These are phyloP conservation scores for Oenanthe sinensis DNA, from an alignment of 129 eudicot genomes.

Conservation along the genomic window DNA sequence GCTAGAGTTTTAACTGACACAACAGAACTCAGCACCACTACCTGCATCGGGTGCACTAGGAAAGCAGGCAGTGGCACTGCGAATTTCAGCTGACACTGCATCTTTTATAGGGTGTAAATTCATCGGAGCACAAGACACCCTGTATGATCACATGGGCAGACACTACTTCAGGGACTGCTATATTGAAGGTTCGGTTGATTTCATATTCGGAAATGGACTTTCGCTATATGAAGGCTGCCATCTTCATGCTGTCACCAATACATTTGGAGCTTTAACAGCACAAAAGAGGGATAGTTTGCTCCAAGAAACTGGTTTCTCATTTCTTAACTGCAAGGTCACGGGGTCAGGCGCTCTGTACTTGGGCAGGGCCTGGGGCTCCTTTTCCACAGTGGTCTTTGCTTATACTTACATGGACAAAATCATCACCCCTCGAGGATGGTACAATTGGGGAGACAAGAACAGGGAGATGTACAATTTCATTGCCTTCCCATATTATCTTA, in stretches of 20 bases:
- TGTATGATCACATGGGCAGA: conserved; percentile 49
- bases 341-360: conserved; percentile 53
- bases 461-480: conserved; percentile 35
- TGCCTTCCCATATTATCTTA: too few species aligned
- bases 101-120: conserved; percentile 46
- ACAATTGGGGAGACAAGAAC: conserved; percentile 55
- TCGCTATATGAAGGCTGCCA: conserved; percentile 47
- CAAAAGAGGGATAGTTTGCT: conserved; percentile 47
- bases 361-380: conserved; percentile 60
- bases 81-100: conserved; percentile 59
- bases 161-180: conserved; percentile 57
- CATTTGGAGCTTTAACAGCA: conserved; percentile 46
- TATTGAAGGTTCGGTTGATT: conserved; percentile 51
- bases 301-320: conserved; percentile 49
- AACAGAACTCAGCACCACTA: conserved; percentile 39
- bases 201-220: conserved; percentile 49
- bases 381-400: conserved; percentile 51
- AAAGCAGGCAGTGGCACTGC: conserved; percentile 56
- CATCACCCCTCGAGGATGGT: conserved; percentile 47
- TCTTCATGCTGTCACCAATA: conserved; percentile 33
- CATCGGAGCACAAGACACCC: conserved; percentile 53
- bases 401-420: conserved; percentile 54
- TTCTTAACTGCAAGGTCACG: conserved; percentile 45
- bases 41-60: conserved; percentile 52
- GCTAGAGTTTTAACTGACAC: not conserved